phyloP scores from a whole-genome alignment of 345 rosid genomes.

The Moricandia moricandioides region DNA sequence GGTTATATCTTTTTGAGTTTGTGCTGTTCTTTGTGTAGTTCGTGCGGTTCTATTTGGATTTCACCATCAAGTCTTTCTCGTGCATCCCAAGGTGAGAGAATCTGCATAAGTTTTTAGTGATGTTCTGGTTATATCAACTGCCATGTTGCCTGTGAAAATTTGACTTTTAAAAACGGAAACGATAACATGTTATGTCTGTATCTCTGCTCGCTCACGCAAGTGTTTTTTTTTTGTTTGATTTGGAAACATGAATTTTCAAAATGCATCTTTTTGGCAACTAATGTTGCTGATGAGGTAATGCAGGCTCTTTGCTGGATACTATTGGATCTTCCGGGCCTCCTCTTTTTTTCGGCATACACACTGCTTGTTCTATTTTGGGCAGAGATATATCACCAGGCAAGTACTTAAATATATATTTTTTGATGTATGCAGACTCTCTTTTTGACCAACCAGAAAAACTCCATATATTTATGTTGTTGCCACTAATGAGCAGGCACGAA shows the following conservation, averaged over 20 bases:
- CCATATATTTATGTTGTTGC: conserved; percentile 15
- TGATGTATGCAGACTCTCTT: neutral
- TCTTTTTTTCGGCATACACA: conserved; percentile 91
- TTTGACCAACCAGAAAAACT: neutral
- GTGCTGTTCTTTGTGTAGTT: no score
- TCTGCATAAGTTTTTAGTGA: conserved; percentile 4
- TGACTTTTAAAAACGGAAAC: neutral
- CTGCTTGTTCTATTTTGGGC: conserved; percentile 96
- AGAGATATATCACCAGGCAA: conserved; percentile 98
- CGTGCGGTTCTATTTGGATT: no score
- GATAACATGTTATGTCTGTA: neutral
- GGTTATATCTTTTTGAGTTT: no score
- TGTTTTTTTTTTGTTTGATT: neutral
- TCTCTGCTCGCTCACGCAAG: neutral
- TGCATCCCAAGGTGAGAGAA: neutral
- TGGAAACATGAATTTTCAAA: neutral
- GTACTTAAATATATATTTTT: neutral
- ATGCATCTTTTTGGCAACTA: conserved; percentile 11
- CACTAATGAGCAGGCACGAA: conserved; percentile 70
- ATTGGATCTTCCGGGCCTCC: conserved; percentile 82
- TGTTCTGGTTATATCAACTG: neutral
- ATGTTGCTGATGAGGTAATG: conserved; percentile 22
- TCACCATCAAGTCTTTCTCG: no score
- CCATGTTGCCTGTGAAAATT: neutral
- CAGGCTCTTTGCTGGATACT: conserved; percentile 67